Evolutionary conservation across 2,329 filamentous ascomycete genomes (phyloP), one percentile per base, ranked within the genome.

Genomic region (Chaetomium globosum): DNA sequence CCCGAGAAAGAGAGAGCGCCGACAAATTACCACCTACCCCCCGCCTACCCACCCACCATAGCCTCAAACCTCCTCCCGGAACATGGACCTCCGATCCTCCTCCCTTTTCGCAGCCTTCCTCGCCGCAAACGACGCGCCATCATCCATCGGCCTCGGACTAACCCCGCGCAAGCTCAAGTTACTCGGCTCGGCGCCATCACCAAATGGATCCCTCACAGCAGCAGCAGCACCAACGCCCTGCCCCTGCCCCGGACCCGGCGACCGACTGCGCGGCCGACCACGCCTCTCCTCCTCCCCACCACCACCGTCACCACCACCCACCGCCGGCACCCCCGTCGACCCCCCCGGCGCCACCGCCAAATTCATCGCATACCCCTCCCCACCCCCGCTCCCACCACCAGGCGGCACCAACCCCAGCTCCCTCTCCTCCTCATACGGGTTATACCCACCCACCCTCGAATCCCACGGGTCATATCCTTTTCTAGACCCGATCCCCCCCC

Each of bases 381-480:
- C 66, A n/a, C 43, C 43, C 16, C 33, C 26, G 76, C 16, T 31
- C 10, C 13, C 36, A n/a, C 16, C 30, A 7, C 26, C 28, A 16
- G 77, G 70, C n/a, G 68, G 70, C 59, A 76, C 75, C 58, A 80
- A 72, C 0, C 88, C 89, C 5, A 92, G 79, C 76, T 93, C 90
- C 73, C 90, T 87, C 78, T 92, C 90, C 75, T 94, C 91, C 73
- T 91, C 89, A 76, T 91, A 91, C 1, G 80, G 78, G 1, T 85
- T 85, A 74, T 88, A 87, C 13, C 77, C 79, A 73, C 67, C 90
- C 4, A 96, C 91, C 66, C 90, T 82, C 68, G 90, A 79, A 78
- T 95, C 91, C 92, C 92, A 96, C 1, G 91, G 91, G 73, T 93
- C 91, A 74, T 93, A 74, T 93, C 91, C 74, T 90, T 90, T 73